These are phyloP conservation scores for Ehretia macrophylla DNA, from an alignment of 257 asterid genomes.

Conservation along the genomic window DNA sequence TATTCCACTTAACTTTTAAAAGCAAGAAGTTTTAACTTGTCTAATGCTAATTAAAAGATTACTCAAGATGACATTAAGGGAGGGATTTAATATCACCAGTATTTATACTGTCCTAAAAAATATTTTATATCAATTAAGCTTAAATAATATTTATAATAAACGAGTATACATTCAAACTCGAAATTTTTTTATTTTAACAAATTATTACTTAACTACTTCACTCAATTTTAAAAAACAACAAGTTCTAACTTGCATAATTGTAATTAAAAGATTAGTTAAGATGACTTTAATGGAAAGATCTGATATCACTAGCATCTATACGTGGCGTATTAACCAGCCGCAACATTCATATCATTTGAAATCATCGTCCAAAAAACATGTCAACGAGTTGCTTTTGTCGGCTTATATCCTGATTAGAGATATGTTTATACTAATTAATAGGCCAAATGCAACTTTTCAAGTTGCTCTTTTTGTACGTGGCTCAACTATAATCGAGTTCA, in stretches of 20 bases:
- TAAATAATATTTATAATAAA: too few species aligned
- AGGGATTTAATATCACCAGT: neutral
- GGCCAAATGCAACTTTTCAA: neutral
- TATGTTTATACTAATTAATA: neutral
- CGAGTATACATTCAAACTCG: too few species aligned
- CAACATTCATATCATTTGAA: neutral
- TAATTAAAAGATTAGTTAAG: too few species aligned
- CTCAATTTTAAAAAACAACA: too few species aligned
- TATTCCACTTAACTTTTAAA: too few species aligned
- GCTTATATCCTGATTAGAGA: neutral
- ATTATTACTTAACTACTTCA: too few species aligned
- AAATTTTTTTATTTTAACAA: too few species aligned
- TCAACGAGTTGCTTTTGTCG: neutral
- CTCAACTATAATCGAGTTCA: conserved; percentile 22
- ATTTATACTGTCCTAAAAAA: too few species aligned
- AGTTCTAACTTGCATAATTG: conserved; percentile 26
- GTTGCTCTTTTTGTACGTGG: conserved; percentile 27
- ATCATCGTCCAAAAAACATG: neutral
- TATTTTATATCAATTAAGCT: too few species aligned
- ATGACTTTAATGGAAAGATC: neutral
- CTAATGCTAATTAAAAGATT: too few species aligned
- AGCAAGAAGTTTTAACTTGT: conserved; percentile 25
- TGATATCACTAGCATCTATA: neutral
- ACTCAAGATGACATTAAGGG: too few species aligned
- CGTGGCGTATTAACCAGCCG: neutral